These are phyloP conservation scores for Candida bentonensis DNA, from an alignment of 805 yeast genomes.

Conservation along the genomic window DNA sequence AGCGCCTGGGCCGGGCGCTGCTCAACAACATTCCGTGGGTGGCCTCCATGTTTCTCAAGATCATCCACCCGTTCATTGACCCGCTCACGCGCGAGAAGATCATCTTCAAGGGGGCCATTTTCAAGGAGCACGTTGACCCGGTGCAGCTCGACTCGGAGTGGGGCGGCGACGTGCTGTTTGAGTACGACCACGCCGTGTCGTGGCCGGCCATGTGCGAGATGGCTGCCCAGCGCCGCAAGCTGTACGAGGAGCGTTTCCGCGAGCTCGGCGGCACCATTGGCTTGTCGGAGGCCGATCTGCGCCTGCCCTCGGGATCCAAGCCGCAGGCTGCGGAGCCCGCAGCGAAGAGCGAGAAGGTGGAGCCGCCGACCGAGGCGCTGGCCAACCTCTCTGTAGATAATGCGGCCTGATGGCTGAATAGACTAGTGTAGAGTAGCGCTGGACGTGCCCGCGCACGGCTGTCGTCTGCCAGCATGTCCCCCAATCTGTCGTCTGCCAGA, in stretches of 20 bases:
- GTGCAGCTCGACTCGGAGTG: conserved; percentile 73
- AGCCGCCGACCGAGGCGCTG: too few species aligned
- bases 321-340: too few species aligned
- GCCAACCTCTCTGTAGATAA: too few species aligned
- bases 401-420: too few species aligned
- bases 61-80: conserved; percentile 92
- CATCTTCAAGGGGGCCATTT: conserved; percentile 72
- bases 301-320: conserved; percentile 24
- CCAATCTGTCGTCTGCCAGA: too few species aligned
- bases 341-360: too few species aligned
- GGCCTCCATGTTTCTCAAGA: conserved; percentile 82
- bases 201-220: conserved; percentile 60
- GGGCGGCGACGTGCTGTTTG: conserved; percentile 78
- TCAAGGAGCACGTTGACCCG: conserved; percentile 64
- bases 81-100: conserved; percentile 89
- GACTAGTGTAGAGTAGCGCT: too few species aligned
- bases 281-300: conserved; percentile 65
- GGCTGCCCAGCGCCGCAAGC: conserved; percentile 42
- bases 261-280: conserved; percentile 64
- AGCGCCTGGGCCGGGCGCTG: conserved; percentile 84
- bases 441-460: too few species aligned
- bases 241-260: conserved; percentile 54
- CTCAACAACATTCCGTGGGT: conserved; percentile 87
- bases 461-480: too few species aligned
- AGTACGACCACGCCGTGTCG: conserved; percentile 63